phyloP scores from a whole-genome alignment of 2,329 filamentous ascomycete genomes.

The Aspergillus novoparasiticus region DNA sequence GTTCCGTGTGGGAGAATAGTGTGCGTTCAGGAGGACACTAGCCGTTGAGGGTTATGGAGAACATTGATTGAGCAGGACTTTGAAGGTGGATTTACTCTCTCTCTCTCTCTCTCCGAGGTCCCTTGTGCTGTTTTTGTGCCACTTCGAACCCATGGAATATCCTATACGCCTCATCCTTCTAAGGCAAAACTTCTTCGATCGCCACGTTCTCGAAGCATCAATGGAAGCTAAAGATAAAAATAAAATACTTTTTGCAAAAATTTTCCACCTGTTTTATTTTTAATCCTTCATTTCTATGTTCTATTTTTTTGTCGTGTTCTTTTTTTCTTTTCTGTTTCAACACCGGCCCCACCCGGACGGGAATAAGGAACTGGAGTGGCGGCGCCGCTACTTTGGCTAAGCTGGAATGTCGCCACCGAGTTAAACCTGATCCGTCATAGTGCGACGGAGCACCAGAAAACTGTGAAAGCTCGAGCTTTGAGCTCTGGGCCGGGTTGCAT shows the following conservation, averaged over 20 bases:
- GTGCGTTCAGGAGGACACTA: not conserved
- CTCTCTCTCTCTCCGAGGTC: not conserved
- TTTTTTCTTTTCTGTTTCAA: slow-evolving; percentile 15
- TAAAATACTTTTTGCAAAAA: not conserved
- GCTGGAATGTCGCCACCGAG: slow-evolving; percentile 19
- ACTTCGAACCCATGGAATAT: not conserved
- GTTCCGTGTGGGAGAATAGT: slow-evolving; percentile 11
- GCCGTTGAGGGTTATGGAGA: not conserved
- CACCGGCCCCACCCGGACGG: slow-evolving; percentile 21
- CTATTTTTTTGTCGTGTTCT: slow-evolving; percentile 1
- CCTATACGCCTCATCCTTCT: not conserved
- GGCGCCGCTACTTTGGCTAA: slow-evolving; percentile 16
- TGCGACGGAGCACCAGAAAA: slow-evolving; percentile 6
- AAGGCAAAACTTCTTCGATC: not conserved
- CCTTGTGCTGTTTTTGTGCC: not conserved
- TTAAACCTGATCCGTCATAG: slow-evolving; percentile 11
- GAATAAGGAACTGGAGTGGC: slow-evolving; percentile 28
- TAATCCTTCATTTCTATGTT: not conserved
- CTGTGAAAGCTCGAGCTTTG: slow-evolving; percentile 18
- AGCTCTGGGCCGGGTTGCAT: slow-evolving; percentile 22
- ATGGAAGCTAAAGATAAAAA: not conserved
- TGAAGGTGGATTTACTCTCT: not conserved
- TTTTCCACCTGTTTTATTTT: not conserved
- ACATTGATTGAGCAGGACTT: not conserved
- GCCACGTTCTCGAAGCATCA: slow-evolving; percentile 4